A percentile compares a stretch with the other conserved stretches of the same genome.
Evolutionary conservation across 768 basidiomycete species (phyloP).

Genomic region (Rhizopogon rudus): DNA sequence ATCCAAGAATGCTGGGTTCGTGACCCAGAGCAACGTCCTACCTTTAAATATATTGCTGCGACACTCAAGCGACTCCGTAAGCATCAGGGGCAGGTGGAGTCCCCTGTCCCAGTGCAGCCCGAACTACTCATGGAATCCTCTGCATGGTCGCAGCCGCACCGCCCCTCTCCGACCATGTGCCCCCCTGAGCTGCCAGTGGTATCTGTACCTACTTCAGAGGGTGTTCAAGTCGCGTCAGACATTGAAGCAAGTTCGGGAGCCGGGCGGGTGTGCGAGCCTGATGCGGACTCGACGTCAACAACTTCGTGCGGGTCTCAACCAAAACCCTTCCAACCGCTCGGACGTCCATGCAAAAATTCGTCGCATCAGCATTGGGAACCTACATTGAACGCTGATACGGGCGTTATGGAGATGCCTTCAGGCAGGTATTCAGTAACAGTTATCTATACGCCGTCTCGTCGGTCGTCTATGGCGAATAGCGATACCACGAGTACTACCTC

Average conservation of each 20-base stretch:
- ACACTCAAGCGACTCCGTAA: conserved; percentile 43
- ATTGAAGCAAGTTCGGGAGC: neutral
- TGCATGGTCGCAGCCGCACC: conserved; percentile 4
- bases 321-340: neutral
- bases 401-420: conserved; percentile 29
- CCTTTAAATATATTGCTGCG: conserved; percentile 44
- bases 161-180: conserved; percentile 35
- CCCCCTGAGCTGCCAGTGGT: conserved; percentile 23
- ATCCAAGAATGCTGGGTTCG: conserved; percentile 54
- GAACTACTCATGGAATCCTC: conserved; percentile 13
- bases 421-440: conserved; percentile 17
- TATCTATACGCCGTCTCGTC: conserved; percentile 30
- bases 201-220: conserved; percentile 8
- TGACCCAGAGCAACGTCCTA: conserved; percentile 44
- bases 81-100: conserved; percentile 30
- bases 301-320: neutral
- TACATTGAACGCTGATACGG: neutral
- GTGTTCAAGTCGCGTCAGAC: neutral
- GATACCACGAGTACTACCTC: conserved; percentile 26
- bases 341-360: neutral
- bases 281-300: neutral
- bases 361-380: neutral
- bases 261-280: too few species aligned
- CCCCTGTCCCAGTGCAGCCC: conserved; percentile 20
- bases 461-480: neutral